Percentiles rank a stretch among this genome's conserved stretches.
Conservation (phyloP, 768 basidiomycete genomes). For the Termitomyces sp. region DNA sequence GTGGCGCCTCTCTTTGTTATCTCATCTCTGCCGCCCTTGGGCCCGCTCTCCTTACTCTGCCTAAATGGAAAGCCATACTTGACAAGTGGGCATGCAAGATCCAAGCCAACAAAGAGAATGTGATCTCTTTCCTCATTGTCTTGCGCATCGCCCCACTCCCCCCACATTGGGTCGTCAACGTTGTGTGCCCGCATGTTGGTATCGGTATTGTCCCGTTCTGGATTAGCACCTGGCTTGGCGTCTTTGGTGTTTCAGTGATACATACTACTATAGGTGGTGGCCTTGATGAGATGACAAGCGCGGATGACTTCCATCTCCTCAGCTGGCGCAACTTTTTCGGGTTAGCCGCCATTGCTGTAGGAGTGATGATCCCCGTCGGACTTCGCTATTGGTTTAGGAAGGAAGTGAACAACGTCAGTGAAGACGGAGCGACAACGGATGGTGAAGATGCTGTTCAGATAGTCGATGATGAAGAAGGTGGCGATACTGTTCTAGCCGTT, state of each 20-base stretch:
- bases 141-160: conserved; percentile 91
- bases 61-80: conserved; percentile 76
- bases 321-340: conserved; percentile 89
- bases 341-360: conserved; percentile 78
- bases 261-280: conserved; percentile 94
- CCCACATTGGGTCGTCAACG: conserved; percentile 95
- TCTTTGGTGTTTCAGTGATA: conserved; percentile 87
- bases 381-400: conserved; percentile 77
- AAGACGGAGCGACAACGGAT: conserved; percentile 26
- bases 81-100: conserved; percentile 83
- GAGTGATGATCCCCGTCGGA: conserved; percentile 91
- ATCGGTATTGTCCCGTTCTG: conserved; percentile 85
- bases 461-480: conserved; percentile 22
- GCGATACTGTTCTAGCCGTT: conserved; percentile 46
- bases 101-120: conserved; percentile 69
- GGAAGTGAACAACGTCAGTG: conserved; percentile 40
- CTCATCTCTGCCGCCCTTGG: conserved; percentile 88
- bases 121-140: conserved; percentile 92
- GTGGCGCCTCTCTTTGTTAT: conserved; percentile 90
- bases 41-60: conserved; percentile 83
- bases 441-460: conserved; percentile 15
- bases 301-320: conserved; percentile 90
- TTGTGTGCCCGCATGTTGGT: conserved; percentile 88
- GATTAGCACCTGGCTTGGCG: conserved; percentile 84
- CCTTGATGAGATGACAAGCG: conserved; percentile 91